Evolutionary conservation across 2,329 filamentous ascomycete species (phyloP), one percentile per base, ranked within the genome.

Genomic region (Exophiala xenobiotica): DNA sequence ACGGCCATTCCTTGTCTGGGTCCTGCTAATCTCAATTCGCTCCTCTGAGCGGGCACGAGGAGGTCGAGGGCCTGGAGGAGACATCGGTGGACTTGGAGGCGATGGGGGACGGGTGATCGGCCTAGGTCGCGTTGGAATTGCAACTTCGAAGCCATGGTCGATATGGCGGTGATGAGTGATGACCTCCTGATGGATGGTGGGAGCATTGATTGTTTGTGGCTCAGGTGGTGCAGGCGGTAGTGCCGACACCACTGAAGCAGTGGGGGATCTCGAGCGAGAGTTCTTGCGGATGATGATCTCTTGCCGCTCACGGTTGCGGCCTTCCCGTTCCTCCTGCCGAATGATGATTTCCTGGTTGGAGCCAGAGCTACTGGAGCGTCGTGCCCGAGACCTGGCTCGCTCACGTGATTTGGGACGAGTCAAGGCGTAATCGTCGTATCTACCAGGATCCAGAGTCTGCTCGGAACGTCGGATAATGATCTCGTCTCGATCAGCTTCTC

Each of bases 141-240:
- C 33, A 16, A 62, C 48, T 43, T 62, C 60, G 39, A 56, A 62
- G 89, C 88, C 90, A 70, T 95, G 89, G 65, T 95, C 88, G 61
- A 95, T 86, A 65, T 92, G 87, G 51, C 85, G 81, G 67, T 93
- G 92, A 70, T 93, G 88, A 0, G 89, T 95, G 59, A 95, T 91
- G 52, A 95, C 84, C 66, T 96, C 88, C 64, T 92, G 83, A 69
- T 92, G 88, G 61, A 95, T 89, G 1, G 86, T 87, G 26, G 90
- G 90, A 16, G 85, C 84, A 35, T 83, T 80, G 62, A 93, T 85
- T 38, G 87, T 78, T 57, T 79, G 78, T 23, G 82, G 83, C 38
- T 79, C 77, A 6, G 73, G 70, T 41, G 71, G 68, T 42, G 81
- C 80, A 16, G 80, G 78, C 3, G 78, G 75, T 16, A 45, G 50